These are phyloP conservation scores for Aspergillus novoparasiticus DNA, from an alignment of 2,329 filamentous ascomycete genomes.

Conservation along the genomic window DNA sequence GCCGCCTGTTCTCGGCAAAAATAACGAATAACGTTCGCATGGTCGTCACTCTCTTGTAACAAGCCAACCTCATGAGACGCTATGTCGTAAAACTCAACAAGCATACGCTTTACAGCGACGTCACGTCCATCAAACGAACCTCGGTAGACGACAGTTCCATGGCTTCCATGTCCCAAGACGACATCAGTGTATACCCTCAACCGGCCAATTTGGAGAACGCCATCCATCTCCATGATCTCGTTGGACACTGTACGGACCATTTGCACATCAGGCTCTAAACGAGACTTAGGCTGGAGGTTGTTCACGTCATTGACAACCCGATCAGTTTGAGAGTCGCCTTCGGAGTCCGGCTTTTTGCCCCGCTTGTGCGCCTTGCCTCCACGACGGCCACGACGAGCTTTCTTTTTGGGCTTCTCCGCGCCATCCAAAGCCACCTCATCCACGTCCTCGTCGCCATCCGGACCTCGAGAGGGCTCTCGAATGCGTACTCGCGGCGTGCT, in stretches of 20 bases:
- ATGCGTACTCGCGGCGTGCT: conserved; percentile 43
- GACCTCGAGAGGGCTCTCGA: conserved; percentile 39
- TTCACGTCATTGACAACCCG: conserved; percentile 61
- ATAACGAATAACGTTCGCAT: conserved; percentile 95
- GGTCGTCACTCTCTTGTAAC: conserved; percentile 89
- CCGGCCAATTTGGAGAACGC: conserved; percentile 62
- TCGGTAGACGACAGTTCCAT: conserved; percentile 93
- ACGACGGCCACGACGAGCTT: conserved; percentile 69
- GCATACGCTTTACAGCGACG: conserved; percentile 95
- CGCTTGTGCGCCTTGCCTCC: conserved; percentile 68
- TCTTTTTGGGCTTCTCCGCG: conserved; percentile 63
- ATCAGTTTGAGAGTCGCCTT: conserved; percentile 58
- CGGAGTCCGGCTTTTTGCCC: conserved; percentile 55
- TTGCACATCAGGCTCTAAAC: conserved; percentile 64
- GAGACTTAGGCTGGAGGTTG: conserved; percentile 41
- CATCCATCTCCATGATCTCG: conserved; percentile 61
- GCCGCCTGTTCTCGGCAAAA: conserved; percentile 87
- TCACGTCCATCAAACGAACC: conserved; percentile 92
- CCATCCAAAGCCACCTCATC: conserved; percentile 32
- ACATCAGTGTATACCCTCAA: conserved; percentile 62
- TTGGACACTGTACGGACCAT: conserved; percentile 57
- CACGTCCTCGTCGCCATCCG: conserved; percentile 35
- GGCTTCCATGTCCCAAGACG: conserved; percentile 76
- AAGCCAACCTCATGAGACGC: conserved; percentile 91
- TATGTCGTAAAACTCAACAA: conserved; percentile 93